phyloP scores from a whole-genome alignment of 78 protist species.

The Parvularia atlantis region DNA sequence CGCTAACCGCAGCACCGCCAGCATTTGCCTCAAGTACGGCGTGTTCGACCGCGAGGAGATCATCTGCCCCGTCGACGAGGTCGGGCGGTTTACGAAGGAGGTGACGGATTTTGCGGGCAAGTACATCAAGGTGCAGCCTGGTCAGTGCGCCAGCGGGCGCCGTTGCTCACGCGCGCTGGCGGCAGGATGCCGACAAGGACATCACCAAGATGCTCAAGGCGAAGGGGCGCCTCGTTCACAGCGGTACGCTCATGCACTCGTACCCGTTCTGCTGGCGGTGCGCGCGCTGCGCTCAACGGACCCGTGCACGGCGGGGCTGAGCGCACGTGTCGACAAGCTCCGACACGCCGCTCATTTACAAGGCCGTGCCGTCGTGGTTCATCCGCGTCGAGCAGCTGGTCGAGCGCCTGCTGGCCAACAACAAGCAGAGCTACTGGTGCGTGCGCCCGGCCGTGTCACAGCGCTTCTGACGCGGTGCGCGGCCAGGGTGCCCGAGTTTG shows the following conservation, averaged over 20 bases:
- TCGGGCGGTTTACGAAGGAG: constrained; percentile 88
- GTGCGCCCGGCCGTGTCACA: background rate
- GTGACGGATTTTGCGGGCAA: constrained; percentile 79
- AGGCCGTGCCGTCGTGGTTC: constrained; percentile 93
- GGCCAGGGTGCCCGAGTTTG: constrained; percentile 74
- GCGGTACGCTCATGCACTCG: constrained; percentile 65
- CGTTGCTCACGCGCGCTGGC: too few relatives aligned
- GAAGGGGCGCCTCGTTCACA: constrained; percentile 43
- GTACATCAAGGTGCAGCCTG: constrained; percentile 89
- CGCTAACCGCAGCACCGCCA: background rate
- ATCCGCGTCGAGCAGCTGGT: constrained; percentile 76
- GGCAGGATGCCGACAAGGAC: constrained; percentile 51
- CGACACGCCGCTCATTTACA: constrained; percentile 94
- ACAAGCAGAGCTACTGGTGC: constrained; percentile 74
- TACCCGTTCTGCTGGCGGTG: constrained; percentile 99
- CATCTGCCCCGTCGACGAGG: constrained; percentile 92
- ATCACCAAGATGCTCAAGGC: constrained; percentile 67
- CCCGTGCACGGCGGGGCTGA: background rate
- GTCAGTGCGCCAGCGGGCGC: too few relatives aligned
- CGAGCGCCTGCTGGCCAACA: constrained; percentile 70
- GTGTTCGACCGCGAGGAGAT: constrained; percentile 45
- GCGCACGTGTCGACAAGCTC: background rate
- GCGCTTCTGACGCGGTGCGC: background rate
- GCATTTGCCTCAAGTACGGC: background rate
- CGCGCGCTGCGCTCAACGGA: background rate